Base-by-base conservation (phyloP, 1,284 basidiomycete genomes). In the Trametes versicolor region DNA sequence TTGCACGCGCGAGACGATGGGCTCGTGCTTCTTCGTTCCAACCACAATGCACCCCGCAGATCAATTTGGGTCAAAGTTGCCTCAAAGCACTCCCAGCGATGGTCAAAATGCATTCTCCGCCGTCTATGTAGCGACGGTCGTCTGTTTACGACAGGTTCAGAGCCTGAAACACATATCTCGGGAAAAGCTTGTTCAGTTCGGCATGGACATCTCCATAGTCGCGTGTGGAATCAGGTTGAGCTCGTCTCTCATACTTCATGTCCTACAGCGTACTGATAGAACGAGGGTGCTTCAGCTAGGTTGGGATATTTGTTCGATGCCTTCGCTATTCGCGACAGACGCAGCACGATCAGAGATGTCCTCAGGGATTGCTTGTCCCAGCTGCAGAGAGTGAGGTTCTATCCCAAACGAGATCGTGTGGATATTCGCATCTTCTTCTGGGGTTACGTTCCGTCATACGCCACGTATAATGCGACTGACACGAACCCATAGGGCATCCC, bases 241-340 rank as follows among this genome's bases (percentile, higher is more conserved):
- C 4, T 36, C 43, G 4, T 2, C 6, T 12, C 2, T 47, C 21
- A 8, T 10, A 5, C 13, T 45, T 43, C 27, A 12, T 29, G 21
- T 12, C 17, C 32, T 12, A 17, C 43, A 21, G 3, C 1, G 19
- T n/a, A 17, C 15, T 34, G 5, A 2, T 47, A 57, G 8, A 59
- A 43, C 15, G 41, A 21, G 27, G 15, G n/a, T 27, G 37, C 13
- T 27, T 23, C 29, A 64, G 60, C 17, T 60, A 83, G 82, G 17
- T 77, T 77, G n/a, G 80, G 75, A 19, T 81, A 80, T 71, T 75
- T 84, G 1, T 76, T 82, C 39, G 82, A 84, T 70, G 73, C 76
- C 0, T 74, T 80, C 50, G 62, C 69, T 8, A 65, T 77, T 2
- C 66, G 68, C 9, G 70, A 76, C 23, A 29, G 27, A n/a, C 25